Evolutionary conservation across 2,329 filamentous ascomycete genomes (phyloP), one percentile per base, ranked within the genome.

Genomic region (Xylariales sp.): DNA sequence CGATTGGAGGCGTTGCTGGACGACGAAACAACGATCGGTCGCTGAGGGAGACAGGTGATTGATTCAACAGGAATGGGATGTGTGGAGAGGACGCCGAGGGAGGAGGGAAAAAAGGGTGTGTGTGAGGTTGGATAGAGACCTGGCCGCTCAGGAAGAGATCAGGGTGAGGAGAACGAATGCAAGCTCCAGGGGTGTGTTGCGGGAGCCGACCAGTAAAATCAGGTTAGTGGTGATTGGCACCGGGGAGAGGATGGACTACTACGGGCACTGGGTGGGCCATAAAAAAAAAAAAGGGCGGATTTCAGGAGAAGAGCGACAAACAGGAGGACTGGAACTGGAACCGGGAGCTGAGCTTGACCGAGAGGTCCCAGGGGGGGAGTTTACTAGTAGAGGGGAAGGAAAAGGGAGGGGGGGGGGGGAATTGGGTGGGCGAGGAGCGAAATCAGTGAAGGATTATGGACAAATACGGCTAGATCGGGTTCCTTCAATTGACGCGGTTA

Each of bases 101-200:
- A 42, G 44, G 41, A 41, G 42, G 33, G 47, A 46, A 42, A 48
- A 49, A 50, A 51, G 50, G 47, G 44, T 53, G 35, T 38, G 35
- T 21, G 52, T 54, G 54, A 57, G 52, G 52, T 56, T 56, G 52
- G 52, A 49, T 49, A 37, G 35, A 29, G 17, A 21, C 15, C 18
- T 19, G 25, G 21, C 14, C 12, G 13, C 25, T 15, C 34, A 20
- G 15, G n/a, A 18, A 27, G 45, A 46, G 51, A 47, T 50, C 52
- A 51, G 54, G 53, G 50, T 50, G 40, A 43, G 47, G 45, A 52
- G 48, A 51, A 47, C 24, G 18, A 41, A 50, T 45, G 51, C 50
- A 50, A 56, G 53, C 50, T 52, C 42, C 49, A 51, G 47, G 52
- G 48, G 49, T 45, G 46, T 8, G 40, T 45, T 48, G 43, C 44